Conservation (phyloP, 352 stramenopile species). For the Globisporangium nunn region DNA sequence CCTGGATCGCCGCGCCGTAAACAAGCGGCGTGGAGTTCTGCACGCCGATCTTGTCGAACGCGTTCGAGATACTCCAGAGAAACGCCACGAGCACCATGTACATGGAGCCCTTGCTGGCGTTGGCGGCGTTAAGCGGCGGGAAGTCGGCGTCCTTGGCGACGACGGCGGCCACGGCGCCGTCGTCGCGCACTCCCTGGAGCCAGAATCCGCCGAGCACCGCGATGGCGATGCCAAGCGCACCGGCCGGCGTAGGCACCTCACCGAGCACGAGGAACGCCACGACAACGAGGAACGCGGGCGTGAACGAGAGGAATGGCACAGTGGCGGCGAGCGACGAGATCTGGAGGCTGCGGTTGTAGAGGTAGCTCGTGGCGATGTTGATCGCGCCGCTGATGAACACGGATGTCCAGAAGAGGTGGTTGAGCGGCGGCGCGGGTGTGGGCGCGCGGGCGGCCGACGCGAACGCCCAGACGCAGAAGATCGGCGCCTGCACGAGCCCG, state of each 20-base stretch:
- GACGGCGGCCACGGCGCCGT: conserved; percentile 25
- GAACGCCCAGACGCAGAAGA: conserved; percentile 66
- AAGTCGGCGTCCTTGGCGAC: conserved; percentile 34
- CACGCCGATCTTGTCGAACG: conserved; percentile 81
- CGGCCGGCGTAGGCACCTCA: conserved; percentile 58
- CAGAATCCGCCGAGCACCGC: conserved; percentile 68
- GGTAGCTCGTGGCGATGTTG: conserved; percentile 78
- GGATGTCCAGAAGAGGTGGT: conserved; percentile 77
- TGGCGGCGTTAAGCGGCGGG: conserved; percentile 36
- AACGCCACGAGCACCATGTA: conserved; percentile 82
- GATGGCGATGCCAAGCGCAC: conserved; percentile 58
- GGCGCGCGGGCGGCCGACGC: conserved; percentile 36
- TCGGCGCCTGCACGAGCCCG: conserved; percentile 59
- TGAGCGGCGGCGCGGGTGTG: conserved; percentile 52
- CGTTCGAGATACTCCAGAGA: conserved; percentile 78
- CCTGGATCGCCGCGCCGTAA: conserved; percentile 64
- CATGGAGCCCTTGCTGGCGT: conserved; percentile 67
- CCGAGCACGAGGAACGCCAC: conserved; percentile 71
- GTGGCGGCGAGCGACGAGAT: conserved; percentile 77
- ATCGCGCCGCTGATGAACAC: conserved; percentile 65
- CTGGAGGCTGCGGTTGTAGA: conserved; percentile 81
- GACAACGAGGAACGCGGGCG: conserved; percentile 64
- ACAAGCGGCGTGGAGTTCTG: conserved; percentile 71
- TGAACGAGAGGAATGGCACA: conserved; percentile 77
- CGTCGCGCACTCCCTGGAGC: conserved; percentile 50